These are phyloP conservation scores for Aspergillus transmontanensis DNA, from an alignment of 2,329 filamentous ascomycete genomes.

Conservation along the genomic window DNA sequence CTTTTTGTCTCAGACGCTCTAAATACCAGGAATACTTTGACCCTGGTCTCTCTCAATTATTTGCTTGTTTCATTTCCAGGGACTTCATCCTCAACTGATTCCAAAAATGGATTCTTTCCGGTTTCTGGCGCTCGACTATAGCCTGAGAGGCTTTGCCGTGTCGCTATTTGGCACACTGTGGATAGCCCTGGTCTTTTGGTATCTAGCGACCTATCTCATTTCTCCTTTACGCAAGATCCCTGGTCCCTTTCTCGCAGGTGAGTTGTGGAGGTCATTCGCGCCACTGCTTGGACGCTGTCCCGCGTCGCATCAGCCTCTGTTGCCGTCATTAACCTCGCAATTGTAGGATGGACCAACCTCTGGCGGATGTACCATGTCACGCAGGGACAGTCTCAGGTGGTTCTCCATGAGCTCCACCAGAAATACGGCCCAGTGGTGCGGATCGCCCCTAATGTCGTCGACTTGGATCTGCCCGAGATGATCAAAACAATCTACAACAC, in stretches of 20 bases:
- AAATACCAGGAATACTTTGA: not conserved
- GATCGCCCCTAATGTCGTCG: constrained; percentile 44
- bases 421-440: constrained; percentile 47
- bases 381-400: constrained; percentile 28
- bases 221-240: constrained; percentile 22
- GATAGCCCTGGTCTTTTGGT: constrained; percentile 18
- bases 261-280: not conserved
- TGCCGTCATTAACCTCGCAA: not conserved
- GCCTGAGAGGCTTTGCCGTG: not conserved
- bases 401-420: constrained; percentile 38
- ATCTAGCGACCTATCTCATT: constrained; percentile 18
- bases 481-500: constrained; percentile 42
- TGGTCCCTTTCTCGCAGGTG: constrained; percentile 26
- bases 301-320: not conserved
- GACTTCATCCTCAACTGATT: not conserved
- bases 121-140: not conserved
- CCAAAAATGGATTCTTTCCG: not conserved
- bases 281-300: not conserved
- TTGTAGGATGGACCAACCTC: constrained; percentile 37
- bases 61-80: not conserved
- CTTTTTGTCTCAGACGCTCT: not conserved
- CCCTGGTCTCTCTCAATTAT: not conserved
- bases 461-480: constrained; percentile 42
- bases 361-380: constrained; percentile 38
- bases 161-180: constrained; percentile 2